Evolutionary conservation across 345 rosid species (phyloP), one percentile per base, ranked within the genome.

Genomic region (Populus simonii): DNA sequence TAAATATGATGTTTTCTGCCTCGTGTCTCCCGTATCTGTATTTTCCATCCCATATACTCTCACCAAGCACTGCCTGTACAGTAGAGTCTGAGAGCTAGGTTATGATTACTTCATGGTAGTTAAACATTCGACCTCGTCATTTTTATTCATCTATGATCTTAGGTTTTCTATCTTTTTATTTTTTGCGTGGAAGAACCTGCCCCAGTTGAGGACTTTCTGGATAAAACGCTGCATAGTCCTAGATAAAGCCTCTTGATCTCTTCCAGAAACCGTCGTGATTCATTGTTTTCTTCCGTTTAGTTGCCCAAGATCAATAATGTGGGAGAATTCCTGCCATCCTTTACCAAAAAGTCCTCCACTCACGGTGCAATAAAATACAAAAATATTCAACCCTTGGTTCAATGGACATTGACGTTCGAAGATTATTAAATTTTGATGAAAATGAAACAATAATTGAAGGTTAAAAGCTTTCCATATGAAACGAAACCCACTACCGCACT

Each of bases 401-500:
- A 41, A 22, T 39, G 71, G 29, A 18, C 68, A 27, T 18, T 25
- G 10, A 25, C 4, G n/a, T n/a, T n/a, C n/a, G 17, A 16, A 31
- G n/a, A 49, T 51, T 29, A 27, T n/a, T 51, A 27, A 11, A 23
- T 8, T 23, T 4, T n/a, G 8, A 43, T 25, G 27, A 16, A 25
- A 45, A 31, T 43, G 59, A 41, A 33, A 20, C 75, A 72, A 72
- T 36, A 73, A 73, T 73, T 73, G 67, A 59, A 38, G 31, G 59
- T 7, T 20, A 71, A 47, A 71, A 9, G 22, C n/a, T 29, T 72
- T 18, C n/a, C 62, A 27, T 27, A 49, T 9, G 61, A 20, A 51
- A 23, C 31, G 62, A 49, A 43, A 67, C 39, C 74, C 35, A 49
- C 8, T 43, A 43, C 9, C 17, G 12, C 59, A 23, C 5, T 17